phyloP scores from a whole-genome alignment of 2,329 filamentous ascomycete species.

The Beauveria caledonica region DNA sequence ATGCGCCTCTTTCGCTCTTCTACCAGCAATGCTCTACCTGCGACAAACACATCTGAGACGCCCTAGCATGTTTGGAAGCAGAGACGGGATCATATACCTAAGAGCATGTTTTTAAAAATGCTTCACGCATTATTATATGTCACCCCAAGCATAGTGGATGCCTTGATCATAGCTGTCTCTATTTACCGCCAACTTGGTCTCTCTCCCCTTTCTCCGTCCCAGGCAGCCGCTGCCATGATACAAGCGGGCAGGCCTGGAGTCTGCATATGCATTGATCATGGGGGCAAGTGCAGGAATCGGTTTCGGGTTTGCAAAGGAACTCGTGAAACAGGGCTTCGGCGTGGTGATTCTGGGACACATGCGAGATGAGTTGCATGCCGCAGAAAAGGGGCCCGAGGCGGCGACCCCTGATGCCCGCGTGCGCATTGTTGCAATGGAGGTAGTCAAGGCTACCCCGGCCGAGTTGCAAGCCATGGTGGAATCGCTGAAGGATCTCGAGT shows the following conservation, averaged over 20 bases:
- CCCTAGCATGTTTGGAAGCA: neutral
- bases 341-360: conserved; percentile 6
- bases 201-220: neutral
- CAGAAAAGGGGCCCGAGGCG: conserved; percentile 17
- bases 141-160: neutral
- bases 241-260: neutral
- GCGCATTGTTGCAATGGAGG: conserved; percentile 23
- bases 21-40: neutral
- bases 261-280: neutral
- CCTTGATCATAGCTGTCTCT: conserved; percentile 22
- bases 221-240: neutral
- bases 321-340: neutral
- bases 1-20: neutral
- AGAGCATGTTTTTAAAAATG: no score
- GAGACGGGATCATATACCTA: no score
- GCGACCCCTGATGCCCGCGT: conserved; percentile 17
- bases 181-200: conserved; percentile 9
- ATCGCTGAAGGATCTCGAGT: neutral
- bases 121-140: no score
- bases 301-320: neutral
- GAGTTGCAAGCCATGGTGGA: neutral
- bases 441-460: conserved; percentile 13
- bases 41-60: neutral
- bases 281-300: neutral
- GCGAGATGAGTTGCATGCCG: conserved; percentile 20